These are phyloP conservation scores for Cornus suecica DNA, from an alignment of 148 eudicot species.

Conservation along the genomic window DNA sequence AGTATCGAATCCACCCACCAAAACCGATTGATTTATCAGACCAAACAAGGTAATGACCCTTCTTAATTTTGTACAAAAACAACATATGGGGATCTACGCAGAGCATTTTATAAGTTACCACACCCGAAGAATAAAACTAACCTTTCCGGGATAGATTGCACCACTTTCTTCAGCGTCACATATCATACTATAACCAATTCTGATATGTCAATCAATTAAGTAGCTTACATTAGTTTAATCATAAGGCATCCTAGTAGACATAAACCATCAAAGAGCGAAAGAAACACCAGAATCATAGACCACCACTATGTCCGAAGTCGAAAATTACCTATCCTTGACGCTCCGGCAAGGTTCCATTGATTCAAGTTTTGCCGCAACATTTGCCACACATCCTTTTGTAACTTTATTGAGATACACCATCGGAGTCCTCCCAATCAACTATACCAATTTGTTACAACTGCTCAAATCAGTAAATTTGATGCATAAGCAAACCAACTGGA, in stretches of 20 bases:
- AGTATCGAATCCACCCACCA: too few relatives aligned
- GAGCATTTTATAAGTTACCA: not conserved
- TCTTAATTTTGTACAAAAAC: not conserved
- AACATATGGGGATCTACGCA: not conserved
- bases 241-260: not conserved
- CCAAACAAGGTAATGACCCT: too few relatives aligned
- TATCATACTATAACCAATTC: constrained; percentile 65
- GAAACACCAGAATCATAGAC: not conserved
- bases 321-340: constrained; percentile 64
- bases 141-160: constrained; percentile 61
- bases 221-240: not conserved
- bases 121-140: constrained; percentile 22
- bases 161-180: constrained; percentile 70
- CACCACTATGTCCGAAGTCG: not conserved
- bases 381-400: constrained; percentile 59
- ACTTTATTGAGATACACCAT: constrained; percentile 78
- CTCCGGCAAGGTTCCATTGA: constrained; percentile 77
- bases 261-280: not conserved
- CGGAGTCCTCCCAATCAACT: constrained; percentile 79
- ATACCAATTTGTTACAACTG: constrained; percentile 21
- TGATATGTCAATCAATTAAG: constrained; percentile 25
- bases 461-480: constrained; percentile 18
- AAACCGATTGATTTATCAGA: too few relatives aligned
- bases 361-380: constrained; percentile 76
- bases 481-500: constrained; percentile 3